These are phyloP conservation scores for Thymus quinquecostatus DNA, from an alignment of 257 asterid genomes.

Conservation along the genomic window DNA sequence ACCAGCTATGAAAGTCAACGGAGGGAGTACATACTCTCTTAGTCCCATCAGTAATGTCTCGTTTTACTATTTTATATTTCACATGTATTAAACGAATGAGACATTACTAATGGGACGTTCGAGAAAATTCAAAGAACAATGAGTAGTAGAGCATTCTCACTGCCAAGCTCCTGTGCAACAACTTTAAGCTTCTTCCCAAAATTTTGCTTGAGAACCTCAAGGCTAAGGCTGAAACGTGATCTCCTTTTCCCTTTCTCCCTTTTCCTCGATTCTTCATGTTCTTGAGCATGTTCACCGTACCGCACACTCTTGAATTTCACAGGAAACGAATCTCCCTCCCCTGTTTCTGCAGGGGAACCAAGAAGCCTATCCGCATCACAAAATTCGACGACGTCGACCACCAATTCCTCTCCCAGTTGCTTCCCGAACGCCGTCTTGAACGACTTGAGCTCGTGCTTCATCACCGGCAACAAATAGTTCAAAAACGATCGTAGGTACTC, in stretches of 20 bases:
- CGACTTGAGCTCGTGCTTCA: neutral
- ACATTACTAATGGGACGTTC: no score
- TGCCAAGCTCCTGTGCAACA: slow-evolving; percentile 22
- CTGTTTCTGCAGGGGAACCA: neutral
- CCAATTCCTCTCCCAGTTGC: neutral
- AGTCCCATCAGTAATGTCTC: slow-evolving; percentile 18
- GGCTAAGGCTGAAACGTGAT: neutral
- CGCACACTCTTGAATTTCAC: neutral
- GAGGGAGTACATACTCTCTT: no score
- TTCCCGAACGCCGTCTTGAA: neutral
- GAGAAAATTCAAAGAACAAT: no score
- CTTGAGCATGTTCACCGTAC: neutral
- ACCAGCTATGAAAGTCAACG: no score
- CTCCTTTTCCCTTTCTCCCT: neutral
- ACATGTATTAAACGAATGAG: no score
- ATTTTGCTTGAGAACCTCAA: slow-evolving; percentile 29
- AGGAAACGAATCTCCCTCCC: neutral
- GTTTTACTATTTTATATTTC: neutral
- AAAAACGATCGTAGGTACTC: neutral
- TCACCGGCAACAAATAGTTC: neutral
- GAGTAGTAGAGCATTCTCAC: neutral
- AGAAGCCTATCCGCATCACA: neutral
- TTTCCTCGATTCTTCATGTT: neutral
- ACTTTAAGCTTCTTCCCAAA: slow-evolving; percentile 28
- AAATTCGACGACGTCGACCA: neutral